phyloP scores from a whole-genome alignment of 257 asterid species.

The Solanum chaucha region DNA sequence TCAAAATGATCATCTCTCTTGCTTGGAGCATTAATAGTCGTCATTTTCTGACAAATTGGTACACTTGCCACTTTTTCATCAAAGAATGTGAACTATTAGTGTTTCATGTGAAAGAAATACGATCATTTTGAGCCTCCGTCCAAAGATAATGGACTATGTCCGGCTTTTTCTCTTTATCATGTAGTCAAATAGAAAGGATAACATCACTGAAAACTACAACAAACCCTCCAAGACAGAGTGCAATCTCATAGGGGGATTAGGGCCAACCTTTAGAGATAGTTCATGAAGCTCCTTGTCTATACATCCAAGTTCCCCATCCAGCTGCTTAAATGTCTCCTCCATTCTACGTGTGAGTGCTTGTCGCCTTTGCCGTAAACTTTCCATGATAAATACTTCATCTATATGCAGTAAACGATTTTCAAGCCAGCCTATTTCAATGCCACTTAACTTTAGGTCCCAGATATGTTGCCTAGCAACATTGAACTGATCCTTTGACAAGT shows the following conservation, averaged over 20 bases:
- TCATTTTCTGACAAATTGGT: not conserved
- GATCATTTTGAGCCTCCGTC: not conserved
- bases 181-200: not conserved
- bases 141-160: not conserved
- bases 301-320: not conserved
- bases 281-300: slow-evolving; percentile 2
- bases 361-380: not conserved
- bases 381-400: not conserved
- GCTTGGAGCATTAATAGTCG: not conserved
- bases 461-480: not conserved
- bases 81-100: not conserved
- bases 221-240: slow-evolving; percentile 6
- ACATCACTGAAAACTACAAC: not conserved
- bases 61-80: not conserved
- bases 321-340: not conserved
- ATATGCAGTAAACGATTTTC: slow-evolving; percentile 1
- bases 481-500: not conserved
- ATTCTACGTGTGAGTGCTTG: not conserved
- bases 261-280: not conserved
- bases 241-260: not conserved
- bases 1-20: not conserved
- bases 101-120: not conserved
- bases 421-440: slow-evolving; percentile 8
- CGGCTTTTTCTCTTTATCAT: not conserved
- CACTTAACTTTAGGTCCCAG: slow-evolving; percentile 4